phyloP scores from a whole-genome alignment of 106 monocot species.

The Acorus gramineus region DNA sequence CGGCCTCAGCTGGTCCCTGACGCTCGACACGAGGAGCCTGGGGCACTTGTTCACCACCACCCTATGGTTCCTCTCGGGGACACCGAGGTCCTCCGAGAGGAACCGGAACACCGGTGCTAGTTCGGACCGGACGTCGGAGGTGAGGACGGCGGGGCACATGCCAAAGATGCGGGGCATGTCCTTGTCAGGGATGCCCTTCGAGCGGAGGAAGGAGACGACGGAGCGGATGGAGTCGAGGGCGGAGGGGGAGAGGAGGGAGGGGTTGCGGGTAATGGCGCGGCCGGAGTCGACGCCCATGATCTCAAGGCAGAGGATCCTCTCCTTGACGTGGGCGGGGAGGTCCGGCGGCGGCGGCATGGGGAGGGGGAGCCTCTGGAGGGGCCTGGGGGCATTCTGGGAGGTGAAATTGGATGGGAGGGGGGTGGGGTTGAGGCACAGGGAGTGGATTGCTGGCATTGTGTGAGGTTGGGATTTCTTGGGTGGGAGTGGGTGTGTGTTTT shows the following conservation, averaged over 20 bases:
- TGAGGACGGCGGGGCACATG: slow-evolving; percentile 64
- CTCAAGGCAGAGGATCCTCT: slow-evolving; percentile 78
- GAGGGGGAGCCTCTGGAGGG: neutral
- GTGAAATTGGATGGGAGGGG: neutral
- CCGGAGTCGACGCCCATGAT: slow-evolving; percentile 75
- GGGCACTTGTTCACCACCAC: slow-evolving; percentile 69
- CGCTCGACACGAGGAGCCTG: slow-evolving; percentile 46
- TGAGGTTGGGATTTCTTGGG: no score
- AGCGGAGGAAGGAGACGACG: slow-evolving; percentile 55
- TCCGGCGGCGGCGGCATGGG: slow-evolving; percentile 16
- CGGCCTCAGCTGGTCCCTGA: slow-evolving; percentile 60
- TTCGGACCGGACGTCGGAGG: slow-evolving; percentile 32
- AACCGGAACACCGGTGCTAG: slow-evolving; percentile 70
- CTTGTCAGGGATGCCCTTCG: slow-evolving; percentile 67
- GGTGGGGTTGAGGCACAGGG: slow-evolving; percentile 8
- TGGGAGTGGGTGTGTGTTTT: no score
- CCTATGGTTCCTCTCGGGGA: slow-evolving; percentile 28
- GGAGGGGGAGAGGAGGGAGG: slow-evolving; percentile 41
- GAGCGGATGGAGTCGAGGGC: slow-evolving; percentile 47
- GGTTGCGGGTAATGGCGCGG: slow-evolving; percentile 43
- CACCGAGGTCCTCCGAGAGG: slow-evolving; percentile 42
- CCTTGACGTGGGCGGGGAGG: slow-evolving; percentile 40
- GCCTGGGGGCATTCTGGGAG: neutral
- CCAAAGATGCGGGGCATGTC: slow-evolving; percentile 55
- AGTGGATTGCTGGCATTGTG: slow-evolving; percentile 25